phyloP scores from a whole-genome alignment of 2,329 filamentous ascomycete genomes.

The Hymenotorrendiella dingleyae region DNA sequence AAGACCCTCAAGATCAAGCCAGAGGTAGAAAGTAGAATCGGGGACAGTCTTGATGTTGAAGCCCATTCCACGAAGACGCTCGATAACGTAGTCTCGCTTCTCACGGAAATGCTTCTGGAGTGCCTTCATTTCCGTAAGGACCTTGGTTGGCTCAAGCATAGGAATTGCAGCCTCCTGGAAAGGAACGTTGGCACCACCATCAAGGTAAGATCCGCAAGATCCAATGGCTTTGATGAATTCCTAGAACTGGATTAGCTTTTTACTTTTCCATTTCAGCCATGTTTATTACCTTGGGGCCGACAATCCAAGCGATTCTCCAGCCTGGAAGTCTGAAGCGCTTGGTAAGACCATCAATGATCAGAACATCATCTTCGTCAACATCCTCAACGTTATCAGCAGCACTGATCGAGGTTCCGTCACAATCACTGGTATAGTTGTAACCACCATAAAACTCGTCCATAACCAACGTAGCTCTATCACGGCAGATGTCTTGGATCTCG shows the following conservation, averaged over 20 bases:
- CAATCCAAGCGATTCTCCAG: constrained; percentile 94
- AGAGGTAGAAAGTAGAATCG: constrained; percentile 92
- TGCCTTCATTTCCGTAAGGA: constrained; percentile 80
- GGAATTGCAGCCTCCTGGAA: constrained; percentile 91
- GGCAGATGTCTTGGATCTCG: constrained; percentile 88
- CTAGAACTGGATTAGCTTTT: constrained; percentile 17
- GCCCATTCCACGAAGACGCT: constrained; percentile 74
- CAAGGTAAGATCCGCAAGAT: constrained; percentile 87
- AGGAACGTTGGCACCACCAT: constrained; percentile 88
- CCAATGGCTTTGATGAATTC: constrained; percentile 93
- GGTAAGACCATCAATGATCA: constrained; percentile 92
- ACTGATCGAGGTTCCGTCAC: constrained; percentile 83
- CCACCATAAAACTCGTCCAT: constrained; percentile 96
- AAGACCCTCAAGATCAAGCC: constrained; percentile 62
- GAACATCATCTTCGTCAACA: constrained; percentile 82
- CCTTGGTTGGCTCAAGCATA: constrained; percentile 84
- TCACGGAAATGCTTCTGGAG: constrained; percentile 82
- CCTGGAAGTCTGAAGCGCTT: constrained; percentile 95
- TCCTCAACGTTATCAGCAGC: constrained; percentile 86
- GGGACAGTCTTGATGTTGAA: constrained; percentile 81
- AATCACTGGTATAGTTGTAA: constrained; percentile 92
- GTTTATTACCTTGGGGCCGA: constrained; percentile 66
- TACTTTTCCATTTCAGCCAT: background rate
- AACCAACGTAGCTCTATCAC: constrained; percentile 83
- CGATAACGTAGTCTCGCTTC: constrained; percentile 88